phyloP scores from a whole-genome alignment of 257 asterid species.

The Apocynum venetum region DNA sequence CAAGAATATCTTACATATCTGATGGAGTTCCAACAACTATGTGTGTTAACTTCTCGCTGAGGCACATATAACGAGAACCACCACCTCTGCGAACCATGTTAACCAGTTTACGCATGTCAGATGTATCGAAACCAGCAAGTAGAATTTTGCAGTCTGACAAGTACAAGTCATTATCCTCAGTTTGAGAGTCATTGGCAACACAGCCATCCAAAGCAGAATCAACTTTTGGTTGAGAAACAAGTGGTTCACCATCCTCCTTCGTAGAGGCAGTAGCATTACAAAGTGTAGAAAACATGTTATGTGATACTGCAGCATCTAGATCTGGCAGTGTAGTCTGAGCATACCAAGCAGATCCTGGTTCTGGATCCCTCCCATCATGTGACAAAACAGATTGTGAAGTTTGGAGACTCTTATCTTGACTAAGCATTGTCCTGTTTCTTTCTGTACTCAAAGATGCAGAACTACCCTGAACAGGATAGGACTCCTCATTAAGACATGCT shows the following conservation, averaged over 20 bases:
- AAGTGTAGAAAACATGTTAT: slow-evolving; percentile 31
- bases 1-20: slow-evolving; percentile 52
- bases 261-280: slow-evolving; percentile 41
- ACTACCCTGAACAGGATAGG: slow-evolving; percentile 68
- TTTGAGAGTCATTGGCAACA: slow-evolving; percentile 81
- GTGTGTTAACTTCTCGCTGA: slow-evolving; percentile 81
- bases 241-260: slow-evolving; percentile 34
- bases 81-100: slow-evolving; percentile 92
- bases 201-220: slow-evolving; percentile 37
- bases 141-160: slow-evolving; percentile 86
- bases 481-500: slow-evolving; percentile 91
- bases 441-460: slow-evolving; percentile 37
- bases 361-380: slow-evolving; percentile 48
- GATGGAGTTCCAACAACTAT: slow-evolving; percentile 83
- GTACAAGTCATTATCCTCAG: slow-evolving; percentile 78
- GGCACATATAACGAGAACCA: slow-evolving; percentile 88
- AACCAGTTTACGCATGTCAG: slow-evolving; percentile 77
- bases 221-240: slow-evolving; percentile 33
- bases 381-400: slow-evolving; percentile 45
- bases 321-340: slow-evolving; percentile 49
- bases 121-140: slow-evolving; percentile 79
- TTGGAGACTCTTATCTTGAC: slow-evolving; percentile 54
- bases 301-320: slow-evolving; percentile 35
- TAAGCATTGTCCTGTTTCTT: slow-evolving; percentile 43
- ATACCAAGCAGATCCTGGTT: slow-evolving; percentile 35